Evolutionary conservation across 768 basidiomycete species (phyloP), one percentile per base, ranked within the genome.

Genomic region (Lyophyllum decastes): DNA sequence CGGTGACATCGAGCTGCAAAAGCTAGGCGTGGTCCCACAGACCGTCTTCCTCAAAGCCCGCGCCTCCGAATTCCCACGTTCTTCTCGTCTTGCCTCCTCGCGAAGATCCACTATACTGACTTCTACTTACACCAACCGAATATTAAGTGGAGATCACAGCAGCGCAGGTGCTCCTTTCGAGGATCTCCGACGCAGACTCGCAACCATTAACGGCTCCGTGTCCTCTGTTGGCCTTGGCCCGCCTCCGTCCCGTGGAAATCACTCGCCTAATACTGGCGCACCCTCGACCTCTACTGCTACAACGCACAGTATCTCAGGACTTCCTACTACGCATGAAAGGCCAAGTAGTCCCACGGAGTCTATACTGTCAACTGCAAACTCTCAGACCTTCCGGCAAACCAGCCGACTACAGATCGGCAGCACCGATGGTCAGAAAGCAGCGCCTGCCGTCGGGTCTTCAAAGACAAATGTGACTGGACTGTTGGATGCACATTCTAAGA

Each of bases 361-460:
- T 0, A 81, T 90, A 0, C 71, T 89, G 6, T 94, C 93, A 2
- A 83, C 83, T 4, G 72, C 87, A 0, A 89, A 88, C 61, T 89
- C 89, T 0, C 78, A 82, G 11, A 79, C 82, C 1, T 76, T 87
- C 54, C 78, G 82, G 21, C 80, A 80, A 2, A 69, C 80, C 14
- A 87, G 86, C 59, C 78, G 87, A 38, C 69, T 92, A 44, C 89
- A 90, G 25, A 77, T 90, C 14, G 89, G 89, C 6, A 84, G 86
- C 49, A 80, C 79, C 12, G 93, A 94, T 61, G 82, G 86, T 1
- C 87, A 87, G 62, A 95, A 96, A 67, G 95, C 92, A 4, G 91
- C 92, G 0, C 91, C 97, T 25, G 93, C 95, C 4, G 76, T 98
- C 40, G 95, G 91, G 1, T 90, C 94, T 2, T 92, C 91, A 7